phyloP scores from a whole-genome alignment of 352 stramenopile genomes.

The Pythium guiyangense region DNA sequence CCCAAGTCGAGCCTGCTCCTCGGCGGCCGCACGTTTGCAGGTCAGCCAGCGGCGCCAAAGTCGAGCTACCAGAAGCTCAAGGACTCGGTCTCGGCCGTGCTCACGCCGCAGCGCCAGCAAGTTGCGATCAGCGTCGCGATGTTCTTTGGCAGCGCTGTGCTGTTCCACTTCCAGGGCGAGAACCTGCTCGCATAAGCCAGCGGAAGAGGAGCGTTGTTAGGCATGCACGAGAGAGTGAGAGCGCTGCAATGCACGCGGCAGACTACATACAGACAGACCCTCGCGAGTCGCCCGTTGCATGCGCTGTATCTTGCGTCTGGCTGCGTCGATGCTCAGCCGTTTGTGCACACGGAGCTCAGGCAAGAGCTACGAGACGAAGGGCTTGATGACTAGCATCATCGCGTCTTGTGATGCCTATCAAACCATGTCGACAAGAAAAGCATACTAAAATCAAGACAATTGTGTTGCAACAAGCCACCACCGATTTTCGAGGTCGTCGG shows the following conservation, averaged over 20 bases:
- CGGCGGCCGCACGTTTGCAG: slow-evolving; percentile 42
- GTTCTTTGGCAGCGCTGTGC: slow-evolving; percentile 63
- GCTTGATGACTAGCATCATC: too few species aligned
- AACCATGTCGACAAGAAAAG: too few species aligned
- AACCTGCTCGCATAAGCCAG: slow-evolving; percentile 67
- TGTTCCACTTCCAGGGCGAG: slow-evolving; percentile 84
- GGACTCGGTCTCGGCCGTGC: slow-evolving; percentile 50
- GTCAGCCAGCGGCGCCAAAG: slow-evolving; percentile 41
- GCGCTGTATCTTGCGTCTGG: too few species aligned
- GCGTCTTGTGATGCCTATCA: too few species aligned
- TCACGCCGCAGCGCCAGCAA: slow-evolving; percentile 74
- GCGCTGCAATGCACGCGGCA: not conserved
- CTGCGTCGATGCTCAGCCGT: too few species aligned
- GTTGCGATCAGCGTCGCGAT: slow-evolving; percentile 67
- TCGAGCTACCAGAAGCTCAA: slow-evolving; percentile 61
- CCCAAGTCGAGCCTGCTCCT: slow-evolving; percentile 49
- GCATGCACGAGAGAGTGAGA: slow-evolving; percentile 1
- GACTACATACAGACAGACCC: too few species aligned
- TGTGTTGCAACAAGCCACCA: too few species aligned
- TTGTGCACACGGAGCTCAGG: too few species aligned
- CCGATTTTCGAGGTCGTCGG: too few species aligned
- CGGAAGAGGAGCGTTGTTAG: not conserved
- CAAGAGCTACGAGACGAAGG: too few species aligned
- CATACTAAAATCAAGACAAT: too few species aligned
- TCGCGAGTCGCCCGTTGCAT: too few species aligned